Evolutionary conservation across 768 basidiomycete species (phyloP).

Genomic region (Russula earlei): DNA sequence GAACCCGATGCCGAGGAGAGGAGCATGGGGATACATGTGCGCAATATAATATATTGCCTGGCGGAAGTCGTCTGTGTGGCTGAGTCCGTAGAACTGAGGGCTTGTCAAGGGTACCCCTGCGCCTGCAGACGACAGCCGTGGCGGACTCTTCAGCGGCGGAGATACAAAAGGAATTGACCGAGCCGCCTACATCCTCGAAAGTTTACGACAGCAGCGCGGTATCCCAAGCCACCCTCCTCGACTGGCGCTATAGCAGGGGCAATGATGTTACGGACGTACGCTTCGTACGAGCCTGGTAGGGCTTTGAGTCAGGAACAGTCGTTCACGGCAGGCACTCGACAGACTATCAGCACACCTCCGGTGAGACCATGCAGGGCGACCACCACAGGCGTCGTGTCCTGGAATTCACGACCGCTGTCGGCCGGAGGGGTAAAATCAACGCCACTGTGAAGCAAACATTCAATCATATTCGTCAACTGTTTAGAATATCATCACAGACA

Average conservation of each 20-base stretch:
- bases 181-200: slow-evolving; percentile 75
- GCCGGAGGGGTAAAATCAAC: slow-evolving; percentile 51
- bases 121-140: neutral
- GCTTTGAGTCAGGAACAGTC: slow-evolving; percentile 2
- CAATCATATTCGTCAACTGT: too few species aligned
- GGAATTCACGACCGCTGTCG: slow-evolving; percentile 20
- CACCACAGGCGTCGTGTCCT: slow-evolving; percentile 39
- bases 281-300: slow-evolving; percentile 68
- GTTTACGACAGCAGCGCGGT: slow-evolving; percentile 84
- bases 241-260: slow-evolving; percentile 61
- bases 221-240: slow-evolving; percentile 75
- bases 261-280: slow-evolving; percentile 79
- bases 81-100: slow-evolving; percentile 72
- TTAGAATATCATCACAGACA: slow-evolving; percentile 34
- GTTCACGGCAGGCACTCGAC: neutral
- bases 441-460: slow-evolving; percentile 32
- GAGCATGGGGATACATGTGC: slow-evolving; percentile 64
- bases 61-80: slow-evolving; percentile 83
- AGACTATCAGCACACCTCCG: slow-evolving; percentile 30
- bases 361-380: slow-evolving; percentile 46
- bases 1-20: slow-evolving; percentile 84
- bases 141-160: slow-evolving; percentile 22
- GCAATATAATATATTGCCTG: slow-evolving; percentile 71
- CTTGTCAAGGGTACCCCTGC: slow-evolving; percentile 1
- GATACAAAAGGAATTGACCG: neutral